phyloP scores from a whole-genome alignment of 257 asterid genomes.

The Plantago major region DNA sequence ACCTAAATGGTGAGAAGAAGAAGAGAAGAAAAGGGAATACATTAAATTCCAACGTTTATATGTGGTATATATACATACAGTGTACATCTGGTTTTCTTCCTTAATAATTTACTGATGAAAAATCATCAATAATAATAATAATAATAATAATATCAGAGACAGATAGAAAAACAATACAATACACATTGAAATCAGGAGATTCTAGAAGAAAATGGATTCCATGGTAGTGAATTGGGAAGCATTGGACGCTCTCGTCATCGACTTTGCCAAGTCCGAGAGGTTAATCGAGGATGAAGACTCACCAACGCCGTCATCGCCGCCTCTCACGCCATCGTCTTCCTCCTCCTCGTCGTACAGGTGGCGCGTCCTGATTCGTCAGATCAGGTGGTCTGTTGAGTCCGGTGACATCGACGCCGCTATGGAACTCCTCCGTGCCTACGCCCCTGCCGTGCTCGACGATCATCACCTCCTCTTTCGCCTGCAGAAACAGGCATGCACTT shows the following conservation, averaged over 20 bases:
- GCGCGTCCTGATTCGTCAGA: conserved; percentile 76
- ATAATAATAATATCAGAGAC: too few relatives aligned
- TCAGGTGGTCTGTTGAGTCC: conserved; percentile 65
- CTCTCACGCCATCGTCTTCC: conserved; percentile 37
- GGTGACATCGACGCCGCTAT: conserved; percentile 82
- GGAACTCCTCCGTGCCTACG: conserved; percentile 56
- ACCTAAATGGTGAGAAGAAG: too few relatives aligned
- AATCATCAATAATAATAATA: too few relatives aligned
- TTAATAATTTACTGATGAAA: too few relatives aligned
- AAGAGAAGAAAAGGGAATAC: too few relatives aligned
- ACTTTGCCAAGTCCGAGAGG: conserved; percentile 85
- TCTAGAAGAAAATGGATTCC: conserved; percentile 55
- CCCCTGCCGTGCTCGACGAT: conserved; percentile 72
- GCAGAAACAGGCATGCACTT: conserved; percentile 75
- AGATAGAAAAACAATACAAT: not conserved
- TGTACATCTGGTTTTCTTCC: too few relatives aligned
- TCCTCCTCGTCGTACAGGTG: conserved; percentile 63
- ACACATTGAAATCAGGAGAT: not conserved
- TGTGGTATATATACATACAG: too few relatives aligned
- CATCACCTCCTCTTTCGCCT: conserved; percentile 91
- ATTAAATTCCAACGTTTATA: too few relatives aligned
- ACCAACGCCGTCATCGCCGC: conserved; percentile 34
- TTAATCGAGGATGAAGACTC: conserved; percentile 49
- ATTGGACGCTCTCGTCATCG: conserved; percentile 78
- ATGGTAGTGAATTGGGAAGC: conserved; percentile 89